Conservation (phyloP, 2,329 filamentous ascomycete species). For the Furcasterigmium sp. region DNA sequence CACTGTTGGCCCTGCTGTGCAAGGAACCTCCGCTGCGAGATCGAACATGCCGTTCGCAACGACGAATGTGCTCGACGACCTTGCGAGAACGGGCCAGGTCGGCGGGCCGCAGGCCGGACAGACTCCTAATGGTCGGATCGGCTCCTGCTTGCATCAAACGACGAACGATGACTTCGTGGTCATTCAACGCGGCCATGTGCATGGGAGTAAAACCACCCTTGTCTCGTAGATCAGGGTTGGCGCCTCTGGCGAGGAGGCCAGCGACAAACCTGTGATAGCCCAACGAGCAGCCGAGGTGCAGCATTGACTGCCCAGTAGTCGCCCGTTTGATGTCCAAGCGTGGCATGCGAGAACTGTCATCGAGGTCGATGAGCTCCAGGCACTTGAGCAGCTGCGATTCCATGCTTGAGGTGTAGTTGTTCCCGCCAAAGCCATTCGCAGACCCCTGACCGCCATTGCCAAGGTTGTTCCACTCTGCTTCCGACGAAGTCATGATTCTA, state of each 20-base stretch:
- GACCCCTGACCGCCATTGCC: slow-evolving; percentile 24
- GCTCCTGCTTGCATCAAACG: slow-evolving; percentile 69
- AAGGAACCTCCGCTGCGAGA: slow-evolving; percentile 61
- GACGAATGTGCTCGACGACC: slow-evolving; percentile 58
- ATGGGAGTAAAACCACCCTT: slow-evolving; percentile 77
- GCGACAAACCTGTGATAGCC: slow-evolving; percentile 73
- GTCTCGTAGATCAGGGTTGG: slow-evolving; percentile 69
- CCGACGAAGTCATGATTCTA: slow-evolving; percentile 49
- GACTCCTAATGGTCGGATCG: slow-evolving; percentile 63
- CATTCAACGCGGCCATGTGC: slow-evolving; percentile 74
- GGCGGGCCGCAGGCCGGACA: slow-evolving; percentile 64
- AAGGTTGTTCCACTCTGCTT: slow-evolving; percentile 38
- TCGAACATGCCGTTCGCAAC: slow-evolving; percentile 55
- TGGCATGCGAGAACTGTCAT: slow-evolving; percentile 64
- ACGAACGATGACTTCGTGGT: slow-evolving; percentile 70
- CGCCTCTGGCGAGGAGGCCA: slow-evolving; percentile 71
- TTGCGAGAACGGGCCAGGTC: slow-evolving; percentile 65
- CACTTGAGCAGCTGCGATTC: slow-evolving; percentile 67
- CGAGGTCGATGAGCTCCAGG: slow-evolving; percentile 73
- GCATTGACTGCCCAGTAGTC: slow-evolving; percentile 68
- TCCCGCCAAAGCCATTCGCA: slow-evolving; percentile 31
- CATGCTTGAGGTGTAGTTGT: slow-evolving; percentile 36
- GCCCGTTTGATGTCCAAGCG: slow-evolving; percentile 59
- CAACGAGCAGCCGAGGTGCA: slow-evolving; percentile 72
- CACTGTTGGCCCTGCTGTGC: slow-evolving; percentile 60